Base-by-base conservation (phyloP, 2,329 filamentous ascomycete genomes). In the Stagonosporopsis cucurbitacearum region DNA sequence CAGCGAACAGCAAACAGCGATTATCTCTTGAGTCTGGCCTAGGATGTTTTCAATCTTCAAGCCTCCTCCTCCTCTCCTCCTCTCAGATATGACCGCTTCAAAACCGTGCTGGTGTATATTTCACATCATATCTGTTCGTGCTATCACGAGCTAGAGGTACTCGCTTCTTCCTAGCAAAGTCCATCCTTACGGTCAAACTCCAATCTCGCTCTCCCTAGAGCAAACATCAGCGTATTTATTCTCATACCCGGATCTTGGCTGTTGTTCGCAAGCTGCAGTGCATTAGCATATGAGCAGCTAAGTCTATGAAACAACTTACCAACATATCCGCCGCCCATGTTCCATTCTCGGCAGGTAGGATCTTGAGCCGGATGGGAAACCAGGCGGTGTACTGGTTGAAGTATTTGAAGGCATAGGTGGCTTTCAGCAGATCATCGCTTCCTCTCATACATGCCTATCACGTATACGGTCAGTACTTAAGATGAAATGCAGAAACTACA, bases 221-320 rank as follows among this genome's bases (percentile, higher is more conserved):
- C 47, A 26, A 50, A 50, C 39, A 43, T 43, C 15, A 50, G 47
- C 12, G 47, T 36, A 12, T 42, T 50, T n/a, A 50, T 50, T 6
- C 30, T 19, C 47, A 50, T 50, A 1, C 47, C 47, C 6, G 47
- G 47, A 7, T 50, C 47, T 22, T 23, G 11, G 8, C 30, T n/a
- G 30, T 50, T 50, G 23, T 50, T 50, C 12, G 39, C 39, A 7
- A 50, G 39, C 47, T 50, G 20, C 11, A 6, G 12, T 9, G 23
- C 2, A 30, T 45, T n/a, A 45, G 42, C 30, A 8, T 15, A 20
- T 7, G 17, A n/a, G 20, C 19, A 20, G 8, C 9, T 1, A 7
- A n/a, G 2, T 2, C 22, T 12, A 22, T 9, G 6, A 2, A n/a
- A 25, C 19, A 19, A 26, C 47, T 36, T 40, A 36, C 47, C 23